Evolutionary conservation across 1,284 basidiomycete species (phyloP), one percentile per base, ranked within the genome.

Genomic region (Sanguinoderma infundibulare): DNA sequence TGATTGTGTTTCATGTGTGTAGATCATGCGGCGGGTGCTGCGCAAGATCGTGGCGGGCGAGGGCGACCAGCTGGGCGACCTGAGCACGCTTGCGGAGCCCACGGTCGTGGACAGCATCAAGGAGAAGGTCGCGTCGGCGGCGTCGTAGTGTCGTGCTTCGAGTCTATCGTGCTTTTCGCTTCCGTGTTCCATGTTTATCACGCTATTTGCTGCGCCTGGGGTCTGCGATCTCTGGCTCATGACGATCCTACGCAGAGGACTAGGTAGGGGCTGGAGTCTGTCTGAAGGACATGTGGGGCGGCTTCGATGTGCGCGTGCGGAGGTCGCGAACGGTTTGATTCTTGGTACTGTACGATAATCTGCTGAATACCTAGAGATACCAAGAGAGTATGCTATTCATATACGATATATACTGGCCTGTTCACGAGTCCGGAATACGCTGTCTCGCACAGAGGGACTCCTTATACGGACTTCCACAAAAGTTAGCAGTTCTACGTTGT

Each of bases 1-100:
- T 26, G 38, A n/a, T n/a, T n/a, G n/a, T n/a, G n/a, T n/a, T n/a
- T n/a, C n/a, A n/a, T n/a, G n/a, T n/a, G n/a, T n/a, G 30, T 62
- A 91, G 91, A 94, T 95, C 76, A 96, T 98, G 90, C 87, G 96
- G 59, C 87, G 97, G 57, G 91, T 98, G 64, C 86, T 98, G 83
- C 87, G 97, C 72, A 98, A 99, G 87, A 94, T 98, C 73, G 91
- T 95, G 49, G 91, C 93, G 3, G 92, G 94, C 52, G 96, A 98
- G 75, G 93, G 87, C 22, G 96, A 98, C 77, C 91, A 95, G 76
- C 87, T 99, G 46, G 94, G 94, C 53, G 97, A 99, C 79, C 82
- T 98, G 38, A 94, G 90, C 66, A 96, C 95, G 12, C 83, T 98
- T 55, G 95, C 94, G 15, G 94, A 98, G 66, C 94, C 94, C 6